Base-by-base conservation (phyloP, 2,329 filamentous ascomycete genomes). In the Cordyceps cicadae region DNA sequence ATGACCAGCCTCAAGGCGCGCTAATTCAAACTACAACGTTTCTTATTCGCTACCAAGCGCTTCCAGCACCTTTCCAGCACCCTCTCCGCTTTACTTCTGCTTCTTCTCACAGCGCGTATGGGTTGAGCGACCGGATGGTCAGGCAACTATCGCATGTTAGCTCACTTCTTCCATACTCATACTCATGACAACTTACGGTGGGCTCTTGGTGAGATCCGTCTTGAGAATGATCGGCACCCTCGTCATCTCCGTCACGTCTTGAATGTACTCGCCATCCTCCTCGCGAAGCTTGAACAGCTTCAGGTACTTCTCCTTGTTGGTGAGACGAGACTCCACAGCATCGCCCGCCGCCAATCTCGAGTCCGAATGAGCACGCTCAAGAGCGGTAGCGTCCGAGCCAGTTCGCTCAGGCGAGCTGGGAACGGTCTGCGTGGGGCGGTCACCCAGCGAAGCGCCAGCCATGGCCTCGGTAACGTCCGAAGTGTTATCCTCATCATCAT, bases 201-300 rank as follows among this genome's bases (percentile, higher is more conserved):
- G 94, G 79, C 93, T 97, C 89, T 99, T 99, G 78, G 83, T 90
- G 70, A 99, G 84, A 78, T 99, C 94, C 66, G 94, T 97, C 87
- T 96, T 97, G 70, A 99, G 79, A 73, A 99, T 96, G 67, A 99
- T 89, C n/a, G 94, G 94, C 63, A 99, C 89, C 67, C 93, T 84
- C 49, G 91, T 93, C 92, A 99, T 97, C 81, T 99, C 94, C 62
- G 87, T 92, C 66, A 99, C 92, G 74, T 99, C 94, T 77, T 99
- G 94, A 70, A 99, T 97, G 79, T 95, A 95, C 68, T 97, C 90
- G 66, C 93, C 93, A 67, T 89, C 88, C 76, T 96, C 90, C 74
- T 99, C 93, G 57, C 94, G 84, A 67, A 99, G 81, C 67, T 87
- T 86, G 79, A 97, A 97, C 65, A 94, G 80, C 72, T 87, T 90